Base-by-base conservation (phyloP, 805 yeast genomes). In the Tetrapisispora namnaoensis region DNA sequence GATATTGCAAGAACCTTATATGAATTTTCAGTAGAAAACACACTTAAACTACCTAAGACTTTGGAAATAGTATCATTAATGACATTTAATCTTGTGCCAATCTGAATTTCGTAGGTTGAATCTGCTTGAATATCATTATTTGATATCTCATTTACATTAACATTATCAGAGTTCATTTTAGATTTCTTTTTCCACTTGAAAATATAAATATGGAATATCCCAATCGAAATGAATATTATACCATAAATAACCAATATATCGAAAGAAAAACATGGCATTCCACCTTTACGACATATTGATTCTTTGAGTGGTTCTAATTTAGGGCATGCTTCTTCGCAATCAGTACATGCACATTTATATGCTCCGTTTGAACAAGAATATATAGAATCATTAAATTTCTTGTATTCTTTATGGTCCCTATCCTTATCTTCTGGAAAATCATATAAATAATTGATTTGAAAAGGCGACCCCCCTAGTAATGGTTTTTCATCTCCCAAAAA, bases 401-500 rank as follows among this genome's bases (percentile, higher is more conserved):
- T 24, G 10, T 46, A 45, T 14, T 51, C 49, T n/a, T 53, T 14
- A 3, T 46, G 22, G 4, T 52, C 51, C 11, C 61, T 59, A 27
- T 52, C 24, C 4, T 51, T 39, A 10, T 54, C 55, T 20, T 63
- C 56, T 30, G 24, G 37, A 13, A 42, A 11, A 17, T 70, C 69
- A 69, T 79, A 86, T 2, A 71, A 67, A 64, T 80, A 89, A 62
- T 89, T 83, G 52, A 91, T 90, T 63, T 91, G 98, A 63, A 91
- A 88, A 0, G 97, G 97, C 0, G 96, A 87, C 0, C 99, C 99
- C 0, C 98, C 97, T 4, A 91, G 71, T 57, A 87, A 55, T 0
- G 98, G 98, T 64, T 91, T 90, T 57, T 88, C 95, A 62, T 91
- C 98, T 13, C 98, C 98, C 46, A 93, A 67, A 60, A 91, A 93